Conservation (phyloP, 2,329 filamentous ascomycete genomes). For the Trichoderma guizhouense region DNA sequence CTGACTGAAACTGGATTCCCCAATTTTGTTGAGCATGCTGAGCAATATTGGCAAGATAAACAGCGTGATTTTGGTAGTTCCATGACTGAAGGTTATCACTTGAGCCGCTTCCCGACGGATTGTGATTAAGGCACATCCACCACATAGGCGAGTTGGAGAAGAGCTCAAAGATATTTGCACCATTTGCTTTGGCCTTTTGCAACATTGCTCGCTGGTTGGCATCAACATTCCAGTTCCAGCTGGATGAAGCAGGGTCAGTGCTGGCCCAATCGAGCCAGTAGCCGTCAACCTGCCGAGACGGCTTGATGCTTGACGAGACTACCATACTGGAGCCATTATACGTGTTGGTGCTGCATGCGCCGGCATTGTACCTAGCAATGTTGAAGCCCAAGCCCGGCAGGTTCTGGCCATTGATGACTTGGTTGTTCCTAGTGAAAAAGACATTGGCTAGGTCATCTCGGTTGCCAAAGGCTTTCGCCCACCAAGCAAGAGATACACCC, state of each 20-base stretch:
- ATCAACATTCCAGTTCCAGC: slow-evolving; percentile 6
- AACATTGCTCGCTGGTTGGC: background rate
- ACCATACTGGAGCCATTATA: slow-evolving; percentile 7
- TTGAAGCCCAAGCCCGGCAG: slow-evolving; percentile 6
- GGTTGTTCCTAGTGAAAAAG: background rate
- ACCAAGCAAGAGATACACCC: slow-evolving; percentile 12
- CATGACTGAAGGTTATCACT: background rate
- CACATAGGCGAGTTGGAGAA: background rate
- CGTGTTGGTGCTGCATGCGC: background rate
- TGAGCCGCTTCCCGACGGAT: background rate
- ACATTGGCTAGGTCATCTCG: background rate
- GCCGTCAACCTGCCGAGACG: slow-evolving; percentile 1
- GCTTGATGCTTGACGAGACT: background rate
- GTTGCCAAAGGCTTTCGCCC: slow-evolving; percentile 8
- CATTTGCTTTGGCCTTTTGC: background rate
- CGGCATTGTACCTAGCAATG: slow-evolving; percentile 3
- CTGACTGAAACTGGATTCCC: background rate
- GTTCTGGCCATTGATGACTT: slow-evolving; percentile 2
- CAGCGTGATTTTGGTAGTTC: background rate
- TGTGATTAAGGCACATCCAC: background rate
- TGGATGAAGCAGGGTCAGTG: background rate
- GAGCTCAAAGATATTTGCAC: slow-evolving; percentile 1
- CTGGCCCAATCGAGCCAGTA: slow-evolving; percentile 6
- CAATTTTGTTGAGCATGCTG: slow-evolving; percentile 1
- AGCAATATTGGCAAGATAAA: slow-evolving; percentile 5